Conservation (phyloP, 352 stramenopile genomes). For the Globisporangium barbulae region DNA sequence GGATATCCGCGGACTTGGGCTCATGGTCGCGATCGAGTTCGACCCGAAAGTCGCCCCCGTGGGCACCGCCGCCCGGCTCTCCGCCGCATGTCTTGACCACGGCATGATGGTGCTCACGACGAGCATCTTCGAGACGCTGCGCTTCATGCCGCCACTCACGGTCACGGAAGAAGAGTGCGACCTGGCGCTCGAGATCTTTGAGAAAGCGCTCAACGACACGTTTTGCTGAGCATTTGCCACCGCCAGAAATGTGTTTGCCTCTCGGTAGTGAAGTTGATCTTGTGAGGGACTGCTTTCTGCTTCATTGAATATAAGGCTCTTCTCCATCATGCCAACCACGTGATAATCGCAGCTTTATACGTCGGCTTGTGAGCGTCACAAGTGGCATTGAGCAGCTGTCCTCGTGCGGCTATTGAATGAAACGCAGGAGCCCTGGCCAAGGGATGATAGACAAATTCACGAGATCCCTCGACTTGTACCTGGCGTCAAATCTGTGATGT, state of each 20-base stretch:
- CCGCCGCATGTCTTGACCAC: conserved; percentile 73
- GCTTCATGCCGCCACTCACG: conserved; percentile 91
- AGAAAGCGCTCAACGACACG: conserved; percentile 33
- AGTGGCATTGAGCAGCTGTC: too few species aligned
- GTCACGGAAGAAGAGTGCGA: conserved; percentile 73
- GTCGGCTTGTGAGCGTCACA: too few species aligned
- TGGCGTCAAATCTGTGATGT: too few species aligned
- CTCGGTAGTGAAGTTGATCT: too few species aligned
- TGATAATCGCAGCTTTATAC: too few species aligned
- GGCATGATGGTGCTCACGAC: conserved; percentile 90
- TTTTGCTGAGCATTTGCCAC: conserved; percentile 11
- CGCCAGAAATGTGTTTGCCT: too few species aligned
- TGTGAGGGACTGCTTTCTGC: too few species aligned
- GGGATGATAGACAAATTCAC: too few species aligned
- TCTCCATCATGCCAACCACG: too few species aligned
- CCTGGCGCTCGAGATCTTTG: conserved; percentile 53
- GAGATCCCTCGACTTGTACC: too few species aligned
- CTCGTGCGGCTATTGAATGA: neutral
- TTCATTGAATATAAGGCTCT: too few species aligned
- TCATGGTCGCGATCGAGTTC: conserved; percentile 94
- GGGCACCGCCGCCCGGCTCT: conserved; percentile 71
- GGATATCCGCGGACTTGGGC: conserved; percentile 89
- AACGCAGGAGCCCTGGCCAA: too few species aligned
- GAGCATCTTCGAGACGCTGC: conserved; percentile 89
- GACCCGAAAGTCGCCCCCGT: conserved; percentile 37